Conservation (phyloP, 805 yeast species). For the Lipomyces anomalus region DNA sequence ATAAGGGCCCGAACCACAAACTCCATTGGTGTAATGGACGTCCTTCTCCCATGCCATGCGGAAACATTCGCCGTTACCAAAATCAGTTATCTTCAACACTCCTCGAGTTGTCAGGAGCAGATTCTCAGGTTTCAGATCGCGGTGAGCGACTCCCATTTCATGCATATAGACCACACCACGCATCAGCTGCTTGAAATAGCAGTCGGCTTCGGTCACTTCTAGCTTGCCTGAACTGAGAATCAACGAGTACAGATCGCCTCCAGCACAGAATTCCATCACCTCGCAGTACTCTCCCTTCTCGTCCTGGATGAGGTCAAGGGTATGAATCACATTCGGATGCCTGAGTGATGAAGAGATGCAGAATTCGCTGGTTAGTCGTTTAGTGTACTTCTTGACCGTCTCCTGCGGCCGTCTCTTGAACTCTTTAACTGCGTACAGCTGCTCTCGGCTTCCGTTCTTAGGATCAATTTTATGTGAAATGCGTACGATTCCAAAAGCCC, state of each 20-base stretch:
- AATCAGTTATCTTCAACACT: constrained; percentile 67
- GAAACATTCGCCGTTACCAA: constrained; percentile 88
- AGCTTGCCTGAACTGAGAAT: constrained; percentile 49
- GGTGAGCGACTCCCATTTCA: constrained; percentile 86
- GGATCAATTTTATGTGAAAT: constrained; percentile 62
- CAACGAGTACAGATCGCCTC: constrained; percentile 68
- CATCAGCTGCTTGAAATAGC: constrained; percentile 80
- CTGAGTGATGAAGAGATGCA: constrained; percentile 75
- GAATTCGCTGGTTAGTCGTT: constrained; percentile 83
- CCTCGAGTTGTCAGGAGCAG: constrained; percentile 64
- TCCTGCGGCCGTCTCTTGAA: constrained; percentile 59
- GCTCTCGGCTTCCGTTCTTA: constrained; percentile 38
- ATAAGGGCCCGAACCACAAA: constrained; percentile 84
- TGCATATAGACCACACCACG: constrained; percentile 83
- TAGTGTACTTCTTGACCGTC: constrained; percentile 50
- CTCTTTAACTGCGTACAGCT: constrained; percentile 70
- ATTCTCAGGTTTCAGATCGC: constrained; percentile 89
- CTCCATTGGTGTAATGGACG: constrained; percentile 62
- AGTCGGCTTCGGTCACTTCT: constrained; percentile 69
- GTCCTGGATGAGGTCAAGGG: constrained; percentile 74
- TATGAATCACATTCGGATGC: constrained; percentile 70
- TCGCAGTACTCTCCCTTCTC: constrained; percentile 69
- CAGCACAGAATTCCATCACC: constrained; percentile 93
- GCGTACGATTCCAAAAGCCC: constrained; percentile 90
- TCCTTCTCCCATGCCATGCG: constrained; percentile 83